These are phyloP conservation scores for Hydrangea macrophylla DNA, from an alignment of 148 eudicot species.

Conservation along the genomic window DNA sequence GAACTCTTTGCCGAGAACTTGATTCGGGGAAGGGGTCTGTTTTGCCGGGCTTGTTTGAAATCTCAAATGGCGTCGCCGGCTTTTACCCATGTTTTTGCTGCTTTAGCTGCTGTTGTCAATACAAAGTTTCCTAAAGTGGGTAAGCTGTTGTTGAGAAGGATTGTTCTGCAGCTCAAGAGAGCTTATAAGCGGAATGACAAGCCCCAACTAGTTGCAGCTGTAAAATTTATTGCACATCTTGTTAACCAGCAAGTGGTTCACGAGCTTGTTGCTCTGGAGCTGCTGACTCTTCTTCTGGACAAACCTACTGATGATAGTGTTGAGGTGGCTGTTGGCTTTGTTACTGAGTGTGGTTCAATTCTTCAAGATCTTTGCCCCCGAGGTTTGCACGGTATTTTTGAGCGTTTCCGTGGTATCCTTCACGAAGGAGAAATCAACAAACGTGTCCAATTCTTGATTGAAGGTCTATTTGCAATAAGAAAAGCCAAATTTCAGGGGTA, in stretches of 20 bases:
- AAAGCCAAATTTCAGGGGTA: conserved; percentile 94
- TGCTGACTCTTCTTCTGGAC: conserved; percentile 67
- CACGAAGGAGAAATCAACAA: conserved; percentile 98
- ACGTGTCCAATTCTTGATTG: conserved; percentile 87
- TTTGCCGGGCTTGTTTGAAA: conserved; percentile 87
- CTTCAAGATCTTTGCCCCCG: conserved; percentile 82
- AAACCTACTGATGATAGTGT: conserved; percentile 96
- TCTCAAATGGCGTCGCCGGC: conserved; percentile 94
- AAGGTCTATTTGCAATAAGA: conserved; percentile 82
- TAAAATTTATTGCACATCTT: conserved; percentile 86
- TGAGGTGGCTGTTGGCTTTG: conserved; percentile 95
- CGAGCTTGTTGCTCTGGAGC: conserved; percentile 85
- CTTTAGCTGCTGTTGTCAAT: conserved; percentile 81
- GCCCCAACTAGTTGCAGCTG: conserved; percentile 90
- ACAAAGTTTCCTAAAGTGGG: conserved; percentile 88
- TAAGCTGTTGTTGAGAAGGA: conserved; percentile 72
- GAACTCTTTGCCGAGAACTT: conserved; percentile 79
- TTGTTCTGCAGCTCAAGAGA: conserved; percentile 73
- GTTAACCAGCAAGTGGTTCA: conserved; percentile 93
- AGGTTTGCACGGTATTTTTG: conserved; percentile 89
- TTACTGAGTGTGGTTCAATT: conserved; percentile 82
- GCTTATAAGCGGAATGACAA: conserved; percentile 89
- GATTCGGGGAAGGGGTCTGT: conserved; percentile 82
- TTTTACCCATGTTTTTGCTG: conserved; percentile 84
- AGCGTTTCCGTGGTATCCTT: conserved; percentile 92